These are phyloP conservation scores for Ustilago xerochloae DNA, from an alignment of 1,284 basidiomycete species.

Conservation along the genomic window DNA sequence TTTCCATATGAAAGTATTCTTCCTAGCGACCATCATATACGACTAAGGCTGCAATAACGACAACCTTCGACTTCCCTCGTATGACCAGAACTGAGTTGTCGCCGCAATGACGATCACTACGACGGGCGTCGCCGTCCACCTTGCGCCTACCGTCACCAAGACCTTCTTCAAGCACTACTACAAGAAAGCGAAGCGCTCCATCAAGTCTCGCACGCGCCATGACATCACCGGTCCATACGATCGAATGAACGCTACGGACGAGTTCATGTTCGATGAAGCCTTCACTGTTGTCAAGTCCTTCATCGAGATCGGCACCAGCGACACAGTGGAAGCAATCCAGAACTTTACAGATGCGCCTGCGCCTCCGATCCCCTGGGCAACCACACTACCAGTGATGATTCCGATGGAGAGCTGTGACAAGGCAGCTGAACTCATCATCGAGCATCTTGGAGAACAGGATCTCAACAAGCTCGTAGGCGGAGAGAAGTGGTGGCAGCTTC, in stretches of 20 bases:
- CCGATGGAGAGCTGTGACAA: slow-evolving; percentile 76
- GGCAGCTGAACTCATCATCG: slow-evolving; percentile 81
- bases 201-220: slow-evolving; percentile 15
- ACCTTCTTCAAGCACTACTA: slow-evolving; percentile 64
- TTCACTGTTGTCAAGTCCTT: slow-evolving; percentile 57
- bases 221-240: slow-evolving; percentile 4
- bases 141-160: slow-evolving; percentile 62
- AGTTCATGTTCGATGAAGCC: slow-evolving; percentile 56
- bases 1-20: no score
- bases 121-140: slow-evolving; percentile 49
- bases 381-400: slow-evolving; percentile 79
- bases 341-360: slow-evolving; percentile 77
- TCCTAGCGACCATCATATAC: neutral
- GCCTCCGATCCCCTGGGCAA: slow-evolving; percentile 81
- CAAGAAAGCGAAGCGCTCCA: slow-evolving; percentile 47
- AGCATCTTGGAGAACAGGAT: slow-evolving; percentile 85
- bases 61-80: neutral
- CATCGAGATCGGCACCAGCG: slow-evolving; percentile 60
- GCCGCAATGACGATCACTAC: slow-evolving; percentile 62
- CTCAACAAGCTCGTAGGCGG: slow-evolving; percentile 83
- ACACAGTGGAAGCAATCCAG: slow-evolving; percentile 67
- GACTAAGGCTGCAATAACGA: neutral
- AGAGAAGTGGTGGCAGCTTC: slow-evolving; percentile 89
- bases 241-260: slow-evolving; percentile 38
- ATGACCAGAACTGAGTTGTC: neutral